Conservation (phyloP, 371 early-diverging fungal genomes). For the Apophysomyces trapeziformis region DNA sequence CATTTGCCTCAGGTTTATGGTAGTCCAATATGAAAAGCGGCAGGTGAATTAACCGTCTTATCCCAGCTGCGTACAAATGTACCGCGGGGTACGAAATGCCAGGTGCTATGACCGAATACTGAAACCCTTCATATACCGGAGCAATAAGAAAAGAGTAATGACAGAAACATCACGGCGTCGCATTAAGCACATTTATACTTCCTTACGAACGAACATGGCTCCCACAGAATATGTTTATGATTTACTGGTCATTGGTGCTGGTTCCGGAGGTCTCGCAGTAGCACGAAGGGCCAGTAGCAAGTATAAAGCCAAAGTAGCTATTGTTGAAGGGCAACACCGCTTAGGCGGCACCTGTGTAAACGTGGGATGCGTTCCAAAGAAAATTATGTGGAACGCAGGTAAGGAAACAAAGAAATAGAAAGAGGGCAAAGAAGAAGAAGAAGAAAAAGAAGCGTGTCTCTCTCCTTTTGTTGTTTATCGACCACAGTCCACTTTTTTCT, state of each 20-base stretch:
- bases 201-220: conserved; percentile 47
- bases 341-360: conserved; percentile 97
- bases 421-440: neutral
- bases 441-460: too few species aligned
- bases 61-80: too few species aligned
- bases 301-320: conserved; percentile 90
- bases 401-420: conserved; percentile 14
- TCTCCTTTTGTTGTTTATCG: too few species aligned
- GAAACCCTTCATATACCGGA: neutral
- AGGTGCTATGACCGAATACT: neutral
- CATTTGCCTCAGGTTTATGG: too few species aligned
- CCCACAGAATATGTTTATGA: conserved; percentile 67
- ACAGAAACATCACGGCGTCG: conserved; percentile 30
- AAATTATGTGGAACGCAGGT: conserved; percentile 96
- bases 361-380: conserved; percentile 99
- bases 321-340: conserved; percentile 85
- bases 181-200: conserved; percentile 28
- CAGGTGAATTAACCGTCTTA: too few species aligned
- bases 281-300: conserved; percentile 90
- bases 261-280: conserved; percentile 88
- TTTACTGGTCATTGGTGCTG: conserved; percentile 93
- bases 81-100: too few species aligned
- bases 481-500: too few species aligned
- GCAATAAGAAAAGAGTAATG: neutral
- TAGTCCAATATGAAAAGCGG: too few species aligned